Evolutionary conservation across 1,139 yeast genomes (phyloP), one percentile per base, ranked within the genome.

Genomic region (Candida sanyaensis): DNA sequence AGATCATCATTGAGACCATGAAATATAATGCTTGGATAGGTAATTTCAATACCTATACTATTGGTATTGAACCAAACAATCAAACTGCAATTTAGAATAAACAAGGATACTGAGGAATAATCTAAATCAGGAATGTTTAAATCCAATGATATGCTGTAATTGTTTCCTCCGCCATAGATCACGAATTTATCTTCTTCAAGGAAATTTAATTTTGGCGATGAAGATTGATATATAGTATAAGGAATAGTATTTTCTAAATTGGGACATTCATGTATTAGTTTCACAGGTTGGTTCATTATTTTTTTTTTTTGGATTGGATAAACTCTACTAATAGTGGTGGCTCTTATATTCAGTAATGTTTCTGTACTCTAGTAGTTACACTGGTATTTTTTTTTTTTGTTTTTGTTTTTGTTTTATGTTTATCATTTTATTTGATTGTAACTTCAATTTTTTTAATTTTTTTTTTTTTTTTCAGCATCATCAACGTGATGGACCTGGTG

Each of bases 161-260:
- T 28, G 29, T 23, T 32, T 3, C 75, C 77, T 5, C 80, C 80
- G 5, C 71, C 75, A 51, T 73, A 69, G 8, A 77, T 56, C 28
- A 77, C 72, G 50, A 67, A 62, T 55, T 74, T 73, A 55, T 76
- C 80, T 49, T 72, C 76, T 24, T 61, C 67, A 21, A 73, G 63
- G 53, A 70, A 75, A 40, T 59, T 55, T 41, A 31, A 26, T 26
- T 71, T 78, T 1, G 81, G 81, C 1, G 74, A 69, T 26, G 71
- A 69, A 6, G 71, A 60, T 46, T 65, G 74, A 54, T 69, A 75
- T 26, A 62, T 57, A 11, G 58, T 50, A 12, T 61, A 57, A 5
- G 71, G 69, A 11, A 74, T 65, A 8, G 81, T 75, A 58, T 75
- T 75, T 50, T 75, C 81, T 40, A 64, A 56, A 50, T 65, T 71